Conservation (phyloP, 2,329 filamentous ascomycete species). For the Trematosphaeria pertusa region DNA sequence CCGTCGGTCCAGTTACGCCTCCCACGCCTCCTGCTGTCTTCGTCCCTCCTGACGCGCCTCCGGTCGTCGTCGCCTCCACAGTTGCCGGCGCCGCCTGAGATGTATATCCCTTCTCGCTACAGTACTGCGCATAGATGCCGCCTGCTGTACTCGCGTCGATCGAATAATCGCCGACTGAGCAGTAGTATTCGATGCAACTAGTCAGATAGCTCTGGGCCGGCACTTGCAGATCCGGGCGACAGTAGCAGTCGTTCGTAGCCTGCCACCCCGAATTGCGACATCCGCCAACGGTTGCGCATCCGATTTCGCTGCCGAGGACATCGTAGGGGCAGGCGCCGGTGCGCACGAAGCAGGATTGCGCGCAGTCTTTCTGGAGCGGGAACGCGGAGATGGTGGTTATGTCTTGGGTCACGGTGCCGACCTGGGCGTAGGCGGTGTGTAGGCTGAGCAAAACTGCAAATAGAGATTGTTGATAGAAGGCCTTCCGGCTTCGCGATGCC, state of each 20-base stretch:
- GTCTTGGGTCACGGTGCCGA: conserved; percentile 19
- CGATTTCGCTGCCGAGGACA: conserved; percentile 13
- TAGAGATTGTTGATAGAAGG: too few relatives aligned
- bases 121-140: conserved; percentile 20
- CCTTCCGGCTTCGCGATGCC: neutral
- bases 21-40: conserved; percentile 3
- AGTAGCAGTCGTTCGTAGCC: conserved; percentile 27
- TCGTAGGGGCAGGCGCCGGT: conserved; percentile 15
- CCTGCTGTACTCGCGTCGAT: conserved; percentile 21
- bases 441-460: too few relatives aligned
- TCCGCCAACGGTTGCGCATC: conserved; percentile 6
- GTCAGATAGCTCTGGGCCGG: conserved; percentile 15
- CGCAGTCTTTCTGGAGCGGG: conserved; percentile 16
- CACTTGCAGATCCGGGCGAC: conserved; percentile 18
- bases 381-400: conserved; percentile 14
- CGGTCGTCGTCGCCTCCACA: conserved; percentile 12
- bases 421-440: too few relatives aligned
- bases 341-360: conserved; percentile 15
- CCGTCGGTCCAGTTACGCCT: neutral
- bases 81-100: conserved; percentile 11
- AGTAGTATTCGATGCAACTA: conserved; percentile 13
- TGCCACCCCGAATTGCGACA: conserved; percentile 15
- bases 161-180: conserved; percentile 15
- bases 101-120: conserved; percentile 16
- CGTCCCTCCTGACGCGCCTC: neutral